Evolutionary conservation across 2,329 filamentous ascomycete genomes (phyloP), one percentile per base, ranked within the genome.

Genomic region (Venturia nashicola): DNA sequence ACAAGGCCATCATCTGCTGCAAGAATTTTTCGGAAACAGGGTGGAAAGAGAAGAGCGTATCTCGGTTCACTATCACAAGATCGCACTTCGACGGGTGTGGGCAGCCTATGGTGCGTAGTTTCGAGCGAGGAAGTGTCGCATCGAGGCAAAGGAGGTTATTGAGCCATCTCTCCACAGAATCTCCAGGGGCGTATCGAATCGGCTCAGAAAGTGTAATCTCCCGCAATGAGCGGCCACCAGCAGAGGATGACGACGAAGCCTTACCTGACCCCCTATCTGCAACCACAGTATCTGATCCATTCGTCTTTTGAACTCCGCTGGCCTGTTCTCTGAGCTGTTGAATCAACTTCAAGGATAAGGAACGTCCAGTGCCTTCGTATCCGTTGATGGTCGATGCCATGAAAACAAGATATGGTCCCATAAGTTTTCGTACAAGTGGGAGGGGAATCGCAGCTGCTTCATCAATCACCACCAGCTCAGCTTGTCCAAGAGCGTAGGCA

Each of bases 351-450:
- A 99, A 79, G 0, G 94, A 97, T 6, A 99, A 82, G 0, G 94
- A 97, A 65, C 94, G 86, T 48, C 94, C 94, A 7, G 94, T 99
- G 64, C 94, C 94, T 78, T 99, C 94, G 73, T 99, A 99, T 65
- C 94, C 94, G 72, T 97, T 97, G 78, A 99, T 97, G 1, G 94
- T 99, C 0, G 94, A 99, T 0, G 95, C 91, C 94, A 99, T 97
- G 76, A 99, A 99, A 9, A 97, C 91, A 44, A 99, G 80, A 75
- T 99, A 99, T 16, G 93, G 93, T 0, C 94, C 94, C 85, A 99
- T 92, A 48, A 99, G 81, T 76, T 97, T 97, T 69, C 88, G 84
- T 8, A 99, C 94, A 2, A 97, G 79, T 0, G 94, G 94, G 12
- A 99, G 77, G 14, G 95, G 94, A 67, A 99, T 99, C 1, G 95